phyloP scores from a whole-genome alignment of 139 green algal genomes.

The Monoraphidium neglectum region DNA sequence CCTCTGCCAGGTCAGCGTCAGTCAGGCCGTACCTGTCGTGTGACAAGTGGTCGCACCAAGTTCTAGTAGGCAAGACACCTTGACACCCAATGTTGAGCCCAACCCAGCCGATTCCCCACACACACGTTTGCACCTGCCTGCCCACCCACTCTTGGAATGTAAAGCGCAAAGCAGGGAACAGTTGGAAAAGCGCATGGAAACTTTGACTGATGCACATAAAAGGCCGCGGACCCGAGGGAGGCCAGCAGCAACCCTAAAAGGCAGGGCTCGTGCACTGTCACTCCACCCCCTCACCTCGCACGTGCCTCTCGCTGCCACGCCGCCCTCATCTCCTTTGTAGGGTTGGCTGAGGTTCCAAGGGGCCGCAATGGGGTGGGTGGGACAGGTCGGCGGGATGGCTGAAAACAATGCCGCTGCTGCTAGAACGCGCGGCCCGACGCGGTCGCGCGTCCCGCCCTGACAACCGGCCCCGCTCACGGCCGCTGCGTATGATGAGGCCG shows the following conservation, averaged over 20 bases:
- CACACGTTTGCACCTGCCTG: not conserved
- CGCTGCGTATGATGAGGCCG: conserved; percentile 85
- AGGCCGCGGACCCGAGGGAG: too few relatives aligned
- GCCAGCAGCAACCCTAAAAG: not conserved
- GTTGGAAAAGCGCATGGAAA: not conserved
- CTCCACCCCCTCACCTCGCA: conserved; percentile 41
- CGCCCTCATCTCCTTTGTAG: conserved; percentile 70
- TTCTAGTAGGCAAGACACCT: too few relatives aligned
- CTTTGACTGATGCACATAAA: not conserved
- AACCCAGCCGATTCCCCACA: not conserved
- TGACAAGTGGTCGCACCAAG: too few relatives aligned
- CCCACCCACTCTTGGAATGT: not conserved
- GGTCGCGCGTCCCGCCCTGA: not conserved
- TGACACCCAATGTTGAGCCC: not conserved
- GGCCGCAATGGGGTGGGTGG: not conserved
- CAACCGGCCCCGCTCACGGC: conserved; percentile 48
- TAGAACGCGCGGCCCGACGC: not conserved
- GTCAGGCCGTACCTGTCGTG: conserved; percentile 70
- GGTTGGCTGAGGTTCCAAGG: conserved; percentile 51
- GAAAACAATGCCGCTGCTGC: not conserved
- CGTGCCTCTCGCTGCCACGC: conserved; percentile 57
- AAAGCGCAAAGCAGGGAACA: not conserved
- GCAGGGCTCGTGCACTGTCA: not conserved
- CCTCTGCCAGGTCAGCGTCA: conserved; percentile 49
- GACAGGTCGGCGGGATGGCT: not conserved